Conservation (phyloP, 306 rosid genomes). For the Dryas alaskensis region DNA sequence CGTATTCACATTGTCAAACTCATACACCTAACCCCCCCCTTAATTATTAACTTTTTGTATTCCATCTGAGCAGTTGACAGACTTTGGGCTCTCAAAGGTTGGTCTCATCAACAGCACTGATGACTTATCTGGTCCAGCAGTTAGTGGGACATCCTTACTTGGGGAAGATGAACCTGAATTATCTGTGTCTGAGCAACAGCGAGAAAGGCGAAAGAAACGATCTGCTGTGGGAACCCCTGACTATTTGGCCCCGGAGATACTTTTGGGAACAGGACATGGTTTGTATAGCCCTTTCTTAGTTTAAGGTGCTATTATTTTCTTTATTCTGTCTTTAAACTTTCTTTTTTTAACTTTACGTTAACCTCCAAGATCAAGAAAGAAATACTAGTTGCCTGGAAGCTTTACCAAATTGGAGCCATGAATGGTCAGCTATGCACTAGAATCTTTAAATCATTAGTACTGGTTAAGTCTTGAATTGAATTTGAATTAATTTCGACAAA, state of each 20-base stretch:
- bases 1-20: no score
- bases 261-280: conserved; percentile 99
- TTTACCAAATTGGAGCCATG: neutral
- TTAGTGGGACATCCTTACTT: conserved; percentile 71
- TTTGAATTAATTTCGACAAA: neutral
- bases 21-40: neutral
- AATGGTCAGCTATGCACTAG: neutral
- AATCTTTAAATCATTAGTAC: neutral
- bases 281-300: conserved; percentile 54
- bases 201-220: conserved; percentile 79
- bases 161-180: conserved; percentile 67
- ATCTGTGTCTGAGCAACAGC: conserved; percentile 73
- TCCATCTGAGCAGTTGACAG: conserved; percentile 71
- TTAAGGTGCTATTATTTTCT: conserved; percentile 56
- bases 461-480: neutral
- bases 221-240: conserved; percentile 99
- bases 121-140: conserved; percentile 94
- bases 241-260: conserved; percentile 98
- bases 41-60: conserved; percentile 2
- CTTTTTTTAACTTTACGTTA: conserved; percentile 14
- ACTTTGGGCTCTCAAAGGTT: conserved; percentile 97
- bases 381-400: conserved; percentile 10
- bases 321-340: conserved; percentile 13
- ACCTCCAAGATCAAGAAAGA: conserved; percentile 21
- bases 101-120: conserved; percentile 99